Conservation (phyloP, 2,329 filamentous ascomycete genomes). For the Trichoderma sp. region DNA sequence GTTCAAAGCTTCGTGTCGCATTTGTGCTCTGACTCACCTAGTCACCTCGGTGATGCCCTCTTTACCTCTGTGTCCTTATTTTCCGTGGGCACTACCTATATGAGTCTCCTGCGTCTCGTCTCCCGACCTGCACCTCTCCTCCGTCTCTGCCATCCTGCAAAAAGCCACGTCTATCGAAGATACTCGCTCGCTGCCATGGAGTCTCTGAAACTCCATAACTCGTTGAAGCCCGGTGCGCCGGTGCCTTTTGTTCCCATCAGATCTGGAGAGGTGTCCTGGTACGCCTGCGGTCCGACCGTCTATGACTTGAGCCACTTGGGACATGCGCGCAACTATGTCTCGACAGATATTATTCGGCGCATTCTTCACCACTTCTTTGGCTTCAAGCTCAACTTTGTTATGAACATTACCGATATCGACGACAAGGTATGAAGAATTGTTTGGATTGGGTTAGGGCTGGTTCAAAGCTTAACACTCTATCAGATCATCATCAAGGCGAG, state of each 20-base stretch:
- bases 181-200: conserved; percentile 45
- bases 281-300: conserved; percentile 83
- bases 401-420: conserved; percentile 88
- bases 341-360: conserved; percentile 81
- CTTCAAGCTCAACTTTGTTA: conserved; percentile 80
- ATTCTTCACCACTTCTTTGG: conserved; percentile 81
- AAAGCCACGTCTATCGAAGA: conserved; percentile 30
- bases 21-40: conserved; percentile 20
- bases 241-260: conserved; percentile 73
- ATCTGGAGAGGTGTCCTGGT: conserved; percentile 73
- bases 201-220: conserved; percentile 74
- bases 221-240: conserved; percentile 67
- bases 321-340: conserved; percentile 87
- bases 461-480: neutral
- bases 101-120: conserved; percentile 36
- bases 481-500: conserved; percentile 62
- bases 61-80: conserved; percentile 14
- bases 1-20: neutral
- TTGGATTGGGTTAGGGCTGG: neutral
- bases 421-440: conserved; percentile 53
- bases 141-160: conserved; percentile 29
- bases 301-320: conserved; percentile 80
- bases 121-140: conserved; percentile 30
- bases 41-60: conserved; percentile 7
- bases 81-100: conserved; percentile 28